Conservation (phyloP, 805 yeast species). For the Yarrowia hollandica region DNA sequence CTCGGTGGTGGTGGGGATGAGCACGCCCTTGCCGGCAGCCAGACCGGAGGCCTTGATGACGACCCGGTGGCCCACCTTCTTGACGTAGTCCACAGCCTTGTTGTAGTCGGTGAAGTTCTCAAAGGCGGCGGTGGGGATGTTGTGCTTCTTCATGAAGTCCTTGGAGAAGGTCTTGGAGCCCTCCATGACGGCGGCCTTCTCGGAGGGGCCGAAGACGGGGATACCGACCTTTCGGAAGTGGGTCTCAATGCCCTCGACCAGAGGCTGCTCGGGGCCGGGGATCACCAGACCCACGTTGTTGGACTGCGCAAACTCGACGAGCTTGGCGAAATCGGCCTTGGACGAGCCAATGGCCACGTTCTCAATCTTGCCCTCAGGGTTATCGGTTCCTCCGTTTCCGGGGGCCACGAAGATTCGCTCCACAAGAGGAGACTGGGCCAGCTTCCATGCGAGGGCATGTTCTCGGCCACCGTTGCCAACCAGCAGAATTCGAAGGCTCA, state of each 20-base stretch:
- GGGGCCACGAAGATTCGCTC: slow-evolving; percentile 85
- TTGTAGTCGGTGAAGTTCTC: slow-evolving; percentile 76
- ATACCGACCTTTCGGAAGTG: slow-evolving; percentile 78
- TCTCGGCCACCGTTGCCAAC: slow-evolving; percentile 99
- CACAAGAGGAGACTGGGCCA: slow-evolving; percentile 74
- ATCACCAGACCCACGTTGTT: slow-evolving; percentile 71
- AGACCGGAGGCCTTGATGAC: slow-evolving; percentile 97
- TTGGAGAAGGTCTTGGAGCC: slow-evolving; percentile 95
- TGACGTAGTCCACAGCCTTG: slow-evolving; percentile 70
- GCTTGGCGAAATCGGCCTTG: slow-evolving; percentile 63
- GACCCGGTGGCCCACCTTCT: slow-evolving; percentile 64
- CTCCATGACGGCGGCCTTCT: slow-evolving; percentile 88
- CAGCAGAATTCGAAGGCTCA: slow-evolving; percentile 63
- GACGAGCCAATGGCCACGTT: slow-evolving; percentile 70
- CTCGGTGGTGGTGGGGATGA: slow-evolving; percentile 78
- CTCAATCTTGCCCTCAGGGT: slow-evolving; percentile 54
- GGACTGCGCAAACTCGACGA: slow-evolving; percentile 72
- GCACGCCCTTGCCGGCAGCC: slow-evolving; percentile 98
- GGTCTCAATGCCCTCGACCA: slow-evolving; percentile 87
- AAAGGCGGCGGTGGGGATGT: slow-evolving; percentile 92
- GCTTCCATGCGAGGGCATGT: slow-evolving; percentile 92
- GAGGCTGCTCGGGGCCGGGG: slow-evolving; percentile 99
- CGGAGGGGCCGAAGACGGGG: slow-evolving; percentile 96
- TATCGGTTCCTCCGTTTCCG: slow-evolving; percentile 91
- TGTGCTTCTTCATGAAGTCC: slow-evolving; percentile 86